Conservation (phyloP, 2,329 filamentous ascomycete species). For the Parafenestella ontariensis region DNA sequence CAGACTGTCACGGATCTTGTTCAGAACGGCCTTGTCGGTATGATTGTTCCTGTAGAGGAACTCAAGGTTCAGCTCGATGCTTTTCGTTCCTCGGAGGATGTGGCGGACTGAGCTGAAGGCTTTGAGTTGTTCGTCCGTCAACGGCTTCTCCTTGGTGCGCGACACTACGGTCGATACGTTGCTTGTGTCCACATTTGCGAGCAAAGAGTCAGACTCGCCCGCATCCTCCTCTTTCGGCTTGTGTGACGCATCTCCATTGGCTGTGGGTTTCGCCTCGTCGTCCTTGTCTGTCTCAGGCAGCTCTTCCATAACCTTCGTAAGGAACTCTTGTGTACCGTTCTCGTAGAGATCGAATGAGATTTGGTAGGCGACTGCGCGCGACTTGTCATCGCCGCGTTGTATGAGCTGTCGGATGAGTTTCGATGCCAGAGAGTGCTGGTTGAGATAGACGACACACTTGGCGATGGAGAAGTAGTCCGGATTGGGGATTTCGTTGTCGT, state of each 20-base stretch:
- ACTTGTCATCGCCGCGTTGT: slow-evolving; percentile 76
- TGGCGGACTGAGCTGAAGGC: slow-evolving; percentile 64
- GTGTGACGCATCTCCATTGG: slow-evolving; percentile 50
- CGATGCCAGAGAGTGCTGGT: slow-evolving; percentile 89
- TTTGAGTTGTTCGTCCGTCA: slow-evolving; percentile 59
- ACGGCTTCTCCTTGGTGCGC: slow-evolving; percentile 51
- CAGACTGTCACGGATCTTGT: slow-evolving; percentile 94
- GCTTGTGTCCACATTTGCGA: slow-evolving; percentile 63
- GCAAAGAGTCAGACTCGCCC: slow-evolving; percentile 65
- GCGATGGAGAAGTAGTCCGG: slow-evolving; percentile 98
- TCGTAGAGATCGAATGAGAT: slow-evolving; percentile 98
- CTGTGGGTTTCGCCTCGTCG: slow-evolving; percentile 50
- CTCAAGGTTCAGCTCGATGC: slow-evolving; percentile 92
- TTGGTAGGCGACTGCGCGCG: slow-evolving; percentile 89
- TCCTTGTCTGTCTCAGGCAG: slow-evolving; percentile 65
- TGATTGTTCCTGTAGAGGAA: slow-evolving; percentile 96
- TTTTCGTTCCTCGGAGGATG: slow-evolving; percentile 86
- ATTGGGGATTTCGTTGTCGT: slow-evolving; percentile 87
- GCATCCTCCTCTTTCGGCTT: slow-evolving; percentile 53
- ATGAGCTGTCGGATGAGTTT: slow-evolving; percentile 84
- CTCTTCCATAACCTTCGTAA: slow-evolving; percentile 85
- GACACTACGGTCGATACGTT: slow-evolving; percentile 58
- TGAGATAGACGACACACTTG: slow-evolving; percentile 94
- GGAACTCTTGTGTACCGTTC: slow-evolving; percentile 96
- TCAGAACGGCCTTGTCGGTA: slow-evolving; percentile 88